Base-by-base conservation (phyloP, 305 asterid species). In the Salvia sclarea region DNA sequence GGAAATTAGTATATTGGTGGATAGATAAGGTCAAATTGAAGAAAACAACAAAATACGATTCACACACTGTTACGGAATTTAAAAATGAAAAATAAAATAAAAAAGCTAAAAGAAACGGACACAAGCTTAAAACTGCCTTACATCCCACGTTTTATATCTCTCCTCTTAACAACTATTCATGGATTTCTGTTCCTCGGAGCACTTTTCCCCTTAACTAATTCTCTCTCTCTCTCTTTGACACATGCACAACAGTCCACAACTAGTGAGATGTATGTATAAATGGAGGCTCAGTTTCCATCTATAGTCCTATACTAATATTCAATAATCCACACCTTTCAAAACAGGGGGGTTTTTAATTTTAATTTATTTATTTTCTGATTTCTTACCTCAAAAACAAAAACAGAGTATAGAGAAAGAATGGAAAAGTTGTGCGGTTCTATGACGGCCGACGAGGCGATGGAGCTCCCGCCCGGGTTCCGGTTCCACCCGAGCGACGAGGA, bases 401-500 rank as follows among this genome's bases (percentile, higher is more conserved):
- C 61, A 16, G 11, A 50, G 55, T 10, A 28, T 31, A 16, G 1
- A 9, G 4, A 52, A 67, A 70, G 40, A 68, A 91, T 85, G 96
- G 91, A 81, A 58, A 73, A 60, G 3, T 21, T 48, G 20, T 66
- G 70, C 2, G 82, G 56, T 20, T 58, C 76, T 45, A 59, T 70
- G 1, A 31, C 72, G 0, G 66, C 35, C 5, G 83, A 83, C 0
- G 90, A 81, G 60, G 69, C 62, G 2, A 72, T 93, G 48, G 89
- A 84, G 24, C 62, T 93, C 71, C 98, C 96, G 1, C 97, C 98
- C 0, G 98, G 98, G 28, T 93, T 93, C 53, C 88, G 98, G 4
- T 93, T 93, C 64, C 97, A 93, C 58, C 98, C 98, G 1, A 84
- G 93, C 0, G 98, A 91, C 10, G 98, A 90, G 70, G 98, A 93